Percentiles rank a stretch among this genome's conserved stretches.
phyloP scores from a whole-genome alignment of 306 rosid genomes.

The Cicer yamashitae region DNA sequence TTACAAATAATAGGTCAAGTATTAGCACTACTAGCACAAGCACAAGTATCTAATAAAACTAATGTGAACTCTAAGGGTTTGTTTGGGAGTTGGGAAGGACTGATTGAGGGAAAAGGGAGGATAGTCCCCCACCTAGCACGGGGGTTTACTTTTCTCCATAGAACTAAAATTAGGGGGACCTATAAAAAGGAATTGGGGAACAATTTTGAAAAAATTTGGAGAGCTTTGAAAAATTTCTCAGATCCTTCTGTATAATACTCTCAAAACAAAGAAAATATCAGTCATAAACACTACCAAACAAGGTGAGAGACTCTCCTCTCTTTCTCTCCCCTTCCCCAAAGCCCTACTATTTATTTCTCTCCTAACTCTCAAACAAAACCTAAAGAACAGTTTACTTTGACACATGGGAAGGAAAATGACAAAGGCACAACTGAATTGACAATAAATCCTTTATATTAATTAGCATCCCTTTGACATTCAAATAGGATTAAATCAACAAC shows the following conservation, averaged over 20 bases:
- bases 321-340: neutral
- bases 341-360: neutral
- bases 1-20: slow-evolving; percentile 19
- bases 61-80: neutral
- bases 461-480: slow-evolving; percentile 13
- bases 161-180: neutral
- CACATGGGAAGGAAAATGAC: slow-evolving; percentile 18
- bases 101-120: neutral
- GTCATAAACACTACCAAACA: neutral
- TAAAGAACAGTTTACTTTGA: slow-evolving; percentile 16
- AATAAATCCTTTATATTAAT: slow-evolving; percentile 25
- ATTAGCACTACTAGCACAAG: slow-evolving; percentile 20
- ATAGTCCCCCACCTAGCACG: slow-evolving; percentile 2
- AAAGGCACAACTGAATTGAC: neutral
- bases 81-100: neutral
- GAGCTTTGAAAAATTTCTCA: slow-evolving; percentile 10
- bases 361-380: neutral
- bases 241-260: neutral
- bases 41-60: slow-evolving; percentile 9
- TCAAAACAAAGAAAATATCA: neutral
- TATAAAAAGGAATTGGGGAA: neutral
- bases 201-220: neutral
- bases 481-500: slow-evolving; percentile 14
- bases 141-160: slow-evolving; percentile 3
- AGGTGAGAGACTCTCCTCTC: neutral